These are phyloP conservation scores for Glonium stellatum DNA, from an alignment of 495 filamentous ascomycete species.

Conservation along the genomic window DNA sequence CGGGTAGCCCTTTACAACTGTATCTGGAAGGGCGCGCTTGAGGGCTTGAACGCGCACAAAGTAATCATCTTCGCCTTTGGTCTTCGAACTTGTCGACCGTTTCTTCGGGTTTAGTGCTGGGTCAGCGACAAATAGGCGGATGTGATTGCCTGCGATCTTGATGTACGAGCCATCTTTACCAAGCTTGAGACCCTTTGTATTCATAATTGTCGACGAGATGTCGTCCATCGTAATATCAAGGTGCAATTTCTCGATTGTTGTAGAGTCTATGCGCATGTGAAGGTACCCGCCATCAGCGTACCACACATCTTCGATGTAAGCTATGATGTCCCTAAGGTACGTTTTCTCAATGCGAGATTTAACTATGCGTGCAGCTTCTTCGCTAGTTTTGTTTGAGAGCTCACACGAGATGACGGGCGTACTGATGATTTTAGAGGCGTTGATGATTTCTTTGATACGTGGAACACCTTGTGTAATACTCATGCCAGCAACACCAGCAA, in stretches of 20 bases:
- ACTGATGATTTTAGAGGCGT: constrained; percentile 85
- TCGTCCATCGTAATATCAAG: constrained; percentile 64
- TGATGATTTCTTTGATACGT: constrained; percentile 99
- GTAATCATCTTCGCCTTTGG: constrained; percentile 54
- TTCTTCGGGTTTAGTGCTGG: constrained; percentile 4
- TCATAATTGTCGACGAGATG: constrained; percentile 65
- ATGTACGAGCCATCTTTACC: constrained; percentile 44
- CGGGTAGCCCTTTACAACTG: constrained; percentile 80
- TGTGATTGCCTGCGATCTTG: constrained; percentile 33
- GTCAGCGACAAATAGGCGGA: constrained; percentile 45
- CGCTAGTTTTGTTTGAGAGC: constrained; percentile 59
- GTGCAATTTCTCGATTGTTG: constrained; percentile 68
- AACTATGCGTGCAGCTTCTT: constrained; percentile 73
- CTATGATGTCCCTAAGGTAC: constrained; percentile 65
- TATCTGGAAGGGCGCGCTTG: constrained; percentile 69
- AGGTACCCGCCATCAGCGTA: constrained; percentile 64
- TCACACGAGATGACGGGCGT: constrained; percentile 88
- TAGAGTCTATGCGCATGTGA: constrained; percentile 65
- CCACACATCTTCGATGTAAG: constrained; percentile 76
- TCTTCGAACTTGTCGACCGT: constrained; percentile 30
- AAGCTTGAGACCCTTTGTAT: constrained; percentile 71
- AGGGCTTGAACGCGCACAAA: constrained; percentile 76
- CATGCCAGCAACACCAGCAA: constrained; percentile 98
- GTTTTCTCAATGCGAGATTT: constrained; percentile 91
- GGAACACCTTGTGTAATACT: constrained; percentile 98